phyloP scores from a whole-genome alignment of 495 filamentous ascomycete species.

The Chaetomium cochliodes region DNA sequence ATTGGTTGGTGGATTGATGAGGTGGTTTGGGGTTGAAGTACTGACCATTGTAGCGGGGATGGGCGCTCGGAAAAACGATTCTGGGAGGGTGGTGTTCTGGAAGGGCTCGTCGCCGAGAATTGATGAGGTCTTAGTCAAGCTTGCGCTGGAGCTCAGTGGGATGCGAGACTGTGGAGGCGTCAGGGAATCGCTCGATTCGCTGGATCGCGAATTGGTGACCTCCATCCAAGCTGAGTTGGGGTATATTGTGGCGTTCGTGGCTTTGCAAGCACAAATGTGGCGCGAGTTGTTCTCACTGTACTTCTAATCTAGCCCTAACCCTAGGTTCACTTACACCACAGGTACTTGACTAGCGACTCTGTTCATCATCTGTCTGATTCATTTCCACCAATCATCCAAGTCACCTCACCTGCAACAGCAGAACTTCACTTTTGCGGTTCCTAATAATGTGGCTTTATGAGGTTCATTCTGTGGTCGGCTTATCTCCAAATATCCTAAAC shows the following conservation, averaged over 20 bases:
- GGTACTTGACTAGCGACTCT: no score
- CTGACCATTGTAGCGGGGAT: slow-evolving; percentile 19
- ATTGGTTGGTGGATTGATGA: background rate
- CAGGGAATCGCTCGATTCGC: slow-evolving; percentile 6
- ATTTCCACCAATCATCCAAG: background rate
- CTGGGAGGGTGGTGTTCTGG: background rate
- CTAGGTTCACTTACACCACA: background rate
- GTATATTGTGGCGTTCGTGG: slow-evolving; percentile 9
- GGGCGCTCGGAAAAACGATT: slow-evolving; percentile 5
- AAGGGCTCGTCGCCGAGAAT: background rate
- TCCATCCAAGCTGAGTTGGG: background rate
- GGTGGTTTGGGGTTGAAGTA: no score
- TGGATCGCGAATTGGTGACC: background rate
- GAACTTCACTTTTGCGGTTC: no score
- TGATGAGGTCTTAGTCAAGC: background rate
- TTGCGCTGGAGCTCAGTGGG: slow-evolving; percentile 1
- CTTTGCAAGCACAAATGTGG: background rate
- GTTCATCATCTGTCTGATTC: no score
- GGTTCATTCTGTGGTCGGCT: no score
- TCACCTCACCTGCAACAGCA: no score
- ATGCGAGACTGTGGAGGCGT: slow-evolving; percentile 19
- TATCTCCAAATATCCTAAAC: no score
- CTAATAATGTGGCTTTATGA: no score
- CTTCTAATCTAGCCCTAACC: background rate
- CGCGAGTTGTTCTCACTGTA: background rate